Base-by-base conservation (phyloP, 2,329 filamentous ascomycete species). In the Rhynchosporium graminicola region DNA sequence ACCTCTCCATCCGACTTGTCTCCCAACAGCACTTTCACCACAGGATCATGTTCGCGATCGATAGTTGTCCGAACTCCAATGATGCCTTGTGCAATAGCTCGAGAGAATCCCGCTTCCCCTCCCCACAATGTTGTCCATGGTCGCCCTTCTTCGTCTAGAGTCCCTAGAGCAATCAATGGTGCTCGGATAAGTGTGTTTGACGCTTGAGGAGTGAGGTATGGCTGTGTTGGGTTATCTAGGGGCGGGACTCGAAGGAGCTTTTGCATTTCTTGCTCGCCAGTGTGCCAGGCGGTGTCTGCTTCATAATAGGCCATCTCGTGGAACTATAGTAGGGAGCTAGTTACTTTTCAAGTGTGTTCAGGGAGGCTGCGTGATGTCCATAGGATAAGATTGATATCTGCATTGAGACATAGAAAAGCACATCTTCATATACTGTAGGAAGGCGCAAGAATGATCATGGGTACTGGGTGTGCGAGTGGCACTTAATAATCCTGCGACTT, bases 41-140 rank as follows among this genome's bases (percentile, higher is more conserved):
- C 89, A 0, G 92, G 91, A 71, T 96, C 91, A 68, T 85, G 75
- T 9, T 70, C 74, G 36, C 77, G 77, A 67, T 90, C 87, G 3
- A 91, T 86, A 0, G 80, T 73, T 4, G 83, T 83, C 50, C 82
- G 80, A 1, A 92, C 77, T 1, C 85, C 89, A 3, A 96, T 78
- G 9, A 91, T 80, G 1, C 79, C 82, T 46, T 83, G 79, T 1
- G 84, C 86, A 0, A 93, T 76, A 0, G 85, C 82, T 54, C 82
- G 79, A 0, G 86, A 84, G 68, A 94, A 90, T 0, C 89, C 89
- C 0, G 82, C 75, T 62, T 87, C 79, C 15, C 91, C 91, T n/a
- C 90, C 90, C 85, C 89, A 89, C 7, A 96, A 66, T 0, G 89
- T 89, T 15, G 88, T 89, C 91, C 91, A 96, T 1, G 89, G 90